Evolutionary conservation across 2,329 filamentous ascomycete species (phyloP), one percentile per base, ranked within the genome.

Genomic region (Hymenoscyphus salicellus): DNA sequence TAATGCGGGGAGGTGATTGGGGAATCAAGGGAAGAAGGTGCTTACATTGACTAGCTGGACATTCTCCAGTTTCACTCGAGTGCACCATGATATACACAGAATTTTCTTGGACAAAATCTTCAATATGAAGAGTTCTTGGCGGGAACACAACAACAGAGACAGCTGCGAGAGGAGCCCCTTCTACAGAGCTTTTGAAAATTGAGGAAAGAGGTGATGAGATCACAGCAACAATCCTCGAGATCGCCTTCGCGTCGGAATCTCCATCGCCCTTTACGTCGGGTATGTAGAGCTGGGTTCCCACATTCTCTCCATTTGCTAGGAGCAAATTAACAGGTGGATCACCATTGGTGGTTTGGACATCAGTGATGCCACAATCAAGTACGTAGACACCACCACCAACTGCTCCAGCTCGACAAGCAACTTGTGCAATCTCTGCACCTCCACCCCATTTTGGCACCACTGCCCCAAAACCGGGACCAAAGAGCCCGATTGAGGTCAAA

Each of bases 391-490:
- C 92, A 58, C 95, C 95, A 41, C 94, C 94, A 6, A 99, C 95
- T 23, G 94, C 94, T 67, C 89, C 88, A 46, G 94, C 92, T 70
- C 94, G 90, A 75, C 95, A 98, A 4, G 89, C 91, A 28, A 97
- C 93, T 80, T 99, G 94, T 33, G 91, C 87, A 65, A 98, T 87
- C 78, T 99, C 94, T 36, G 92, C 90, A 57, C 90, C 82, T 32
- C 94, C 93, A 57, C 94, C 94, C 89, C 93, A 99, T 81, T 97
- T 97, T 26, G 93, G 89, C 70, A 96, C 86, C 14, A 99, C 87
- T 57, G 92, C 91, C 60, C 91, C 91, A 75, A 98, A 98, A 10
- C 94, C 93, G 58, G 90, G 85, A 0, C 94, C 94, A 71, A 97
- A 94, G 4, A 91, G 80, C 7, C 94, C 93, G 77, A 96, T 93